Percentiles rank a stretch among this genome's conserved stretches.
Evolutionary conservation across 2,329 filamentous ascomycete genomes (phyloP).

Genomic region (Dactylellina drechsleri): DNA sequence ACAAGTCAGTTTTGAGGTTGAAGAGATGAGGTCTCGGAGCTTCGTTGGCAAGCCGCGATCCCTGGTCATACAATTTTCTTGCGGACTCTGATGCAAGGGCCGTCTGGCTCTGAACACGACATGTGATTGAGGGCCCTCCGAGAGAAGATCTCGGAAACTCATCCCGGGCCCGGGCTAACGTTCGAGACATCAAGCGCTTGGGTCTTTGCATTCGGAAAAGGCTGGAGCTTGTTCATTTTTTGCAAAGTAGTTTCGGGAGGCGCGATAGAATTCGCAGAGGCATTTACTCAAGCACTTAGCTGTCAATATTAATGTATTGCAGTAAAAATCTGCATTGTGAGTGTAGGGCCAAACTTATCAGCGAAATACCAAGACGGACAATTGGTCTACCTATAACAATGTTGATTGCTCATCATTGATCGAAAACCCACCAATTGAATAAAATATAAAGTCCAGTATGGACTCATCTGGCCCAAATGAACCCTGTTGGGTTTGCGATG

Average conservation of each 20-base stretch:
- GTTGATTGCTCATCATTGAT: too few species aligned
- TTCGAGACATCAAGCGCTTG: background rate
- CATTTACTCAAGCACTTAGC: too few species aligned
- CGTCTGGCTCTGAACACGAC: background rate
- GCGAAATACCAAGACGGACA: too few species aligned
- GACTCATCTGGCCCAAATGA: background rate
- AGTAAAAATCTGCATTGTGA: too few species aligned
- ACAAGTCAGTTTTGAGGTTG: conserved; percentile 8
- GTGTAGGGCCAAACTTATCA: too few species aligned
- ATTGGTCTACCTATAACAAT: too few species aligned
- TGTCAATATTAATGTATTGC: too few species aligned
- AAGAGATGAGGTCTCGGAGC: conserved; percentile 4
- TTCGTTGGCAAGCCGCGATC: conserved; percentile 23
- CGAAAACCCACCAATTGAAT: too few species aligned
- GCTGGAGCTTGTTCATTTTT: background rate
- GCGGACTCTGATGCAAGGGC: background rate
- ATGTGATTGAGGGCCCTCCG: background rate
- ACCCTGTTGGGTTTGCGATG: conserved; percentile 23
- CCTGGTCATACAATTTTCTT: background rate
- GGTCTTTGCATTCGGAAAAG: background rate
- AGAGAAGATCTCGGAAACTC: background rate
- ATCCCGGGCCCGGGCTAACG: background rate
- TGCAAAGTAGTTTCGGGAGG: too few species aligned
- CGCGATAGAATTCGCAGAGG: too few species aligned
- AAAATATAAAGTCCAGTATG: background rate